phyloP scores from a whole-genome alignment of 2,329 filamentous ascomycete species.

The Penicillium sp. region DNA sequence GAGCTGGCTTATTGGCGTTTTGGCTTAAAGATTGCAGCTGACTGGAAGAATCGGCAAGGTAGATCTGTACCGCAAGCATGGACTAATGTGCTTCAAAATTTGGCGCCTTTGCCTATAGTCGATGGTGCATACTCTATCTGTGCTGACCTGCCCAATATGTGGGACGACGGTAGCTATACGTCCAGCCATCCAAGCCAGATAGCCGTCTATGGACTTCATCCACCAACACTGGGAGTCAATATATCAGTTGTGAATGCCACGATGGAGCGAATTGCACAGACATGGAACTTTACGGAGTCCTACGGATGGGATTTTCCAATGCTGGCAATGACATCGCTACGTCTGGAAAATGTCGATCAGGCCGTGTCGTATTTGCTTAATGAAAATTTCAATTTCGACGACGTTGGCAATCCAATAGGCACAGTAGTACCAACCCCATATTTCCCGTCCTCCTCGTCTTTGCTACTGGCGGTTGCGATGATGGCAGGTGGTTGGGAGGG shows the following conservation, averaged over 20 bases:
- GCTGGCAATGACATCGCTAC: constrained; percentile 45
- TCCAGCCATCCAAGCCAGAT: constrained; percentile 45
- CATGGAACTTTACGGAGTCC: constrained; percentile 42
- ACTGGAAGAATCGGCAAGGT: constrained; percentile 50
- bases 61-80: constrained; percentile 45
- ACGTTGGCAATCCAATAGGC: constrained; percentile 53
- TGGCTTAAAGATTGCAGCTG: constrained; percentile 51
- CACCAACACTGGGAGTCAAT: constrained; percentile 38
- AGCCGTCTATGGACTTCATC: constrained; percentile 46
- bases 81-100: constrained; percentile 47
- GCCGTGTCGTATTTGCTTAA: constrained; percentile 46
- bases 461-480: constrained; percentile 54
- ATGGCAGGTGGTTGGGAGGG: constrained; percentile 57
- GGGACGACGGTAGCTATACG: constrained; percentile 33
- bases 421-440: constrained; percentile 50
- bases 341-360: constrained; percentile 40
- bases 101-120: constrained; percentile 51
- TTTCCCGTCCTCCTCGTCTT: constrained; percentile 49
- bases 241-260: constrained; percentile 33
- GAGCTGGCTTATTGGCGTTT: constrained; percentile 61
- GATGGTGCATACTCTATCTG: constrained; percentile 53
- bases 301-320: constrained; percentile 48
- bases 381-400: constrained; percentile 52
- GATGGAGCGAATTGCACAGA: constrained; percentile 35
- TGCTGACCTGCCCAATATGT: constrained; percentile 48